These are phyloP conservation scores for Alternaria angustiovoidea DNA, from an alignment of 2,329 filamentous ascomycete species.

Conservation along the genomic window DNA sequence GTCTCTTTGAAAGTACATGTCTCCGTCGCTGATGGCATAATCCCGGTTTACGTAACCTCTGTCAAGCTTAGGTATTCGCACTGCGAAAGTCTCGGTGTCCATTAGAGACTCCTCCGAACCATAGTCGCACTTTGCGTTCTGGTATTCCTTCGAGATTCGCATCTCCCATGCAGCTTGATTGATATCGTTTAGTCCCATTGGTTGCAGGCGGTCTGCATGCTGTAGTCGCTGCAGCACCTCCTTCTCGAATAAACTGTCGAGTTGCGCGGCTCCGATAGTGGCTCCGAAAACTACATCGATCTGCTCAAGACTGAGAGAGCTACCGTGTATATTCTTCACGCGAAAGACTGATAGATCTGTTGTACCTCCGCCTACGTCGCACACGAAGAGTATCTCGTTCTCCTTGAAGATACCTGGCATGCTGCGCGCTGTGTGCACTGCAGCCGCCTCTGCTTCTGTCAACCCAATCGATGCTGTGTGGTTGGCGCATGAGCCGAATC, in stretches of 20 bases:
- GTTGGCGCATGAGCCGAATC: constrained; percentile 54
- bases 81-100: constrained; percentile 39
- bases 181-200: constrained; percentile 33
- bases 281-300: constrained; percentile 49
- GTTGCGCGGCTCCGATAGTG: constrained; percentile 47
- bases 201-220: constrained; percentile 22
- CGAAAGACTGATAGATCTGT: constrained; percentile 44
- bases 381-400: constrained; percentile 58
- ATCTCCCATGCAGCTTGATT: constrained; percentile 48
- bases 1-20: constrained; percentile 31
- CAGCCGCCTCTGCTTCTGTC: constrained; percentile 63
- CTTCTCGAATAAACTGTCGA: constrained; percentile 46
- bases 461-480: constrained; percentile 57
- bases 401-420: constrained; percentile 40
- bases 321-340: constrained; percentile 34
- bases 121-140: constrained; percentile 45
- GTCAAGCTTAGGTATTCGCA: constrained; percentile 42
- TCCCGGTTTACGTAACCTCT: constrained; percentile 22
- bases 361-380: constrained; percentile 61
- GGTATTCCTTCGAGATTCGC: constrained; percentile 48
- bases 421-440: constrained; percentile 55
- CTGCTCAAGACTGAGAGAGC: constrained; percentile 39
- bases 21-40: constrained; percentile 26
- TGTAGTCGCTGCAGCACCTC: constrained; percentile 31
- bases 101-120: constrained; percentile 39